A percentile compares a stretch with the other conserved stretches of the same genome.
These are phyloP conservation scores for Yamadazyma epiphylla DNA, from an alignment of 1,139 yeast species.

Conservation along the genomic window DNA sequence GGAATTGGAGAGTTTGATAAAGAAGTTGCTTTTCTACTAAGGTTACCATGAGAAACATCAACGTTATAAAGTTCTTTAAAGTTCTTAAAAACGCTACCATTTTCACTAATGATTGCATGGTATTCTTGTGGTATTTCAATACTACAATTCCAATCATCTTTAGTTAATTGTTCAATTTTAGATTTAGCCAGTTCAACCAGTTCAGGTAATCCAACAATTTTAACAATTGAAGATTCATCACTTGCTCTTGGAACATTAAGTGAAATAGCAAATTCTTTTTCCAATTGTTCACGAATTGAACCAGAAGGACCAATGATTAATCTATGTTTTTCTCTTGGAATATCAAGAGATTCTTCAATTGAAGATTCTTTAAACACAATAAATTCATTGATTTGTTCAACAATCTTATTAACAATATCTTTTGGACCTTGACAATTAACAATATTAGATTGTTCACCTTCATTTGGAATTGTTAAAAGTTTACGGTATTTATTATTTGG, in stretches of 20 bases:
- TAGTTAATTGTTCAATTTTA: conserved; percentile 49
- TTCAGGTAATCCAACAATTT: conserved; percentile 60
- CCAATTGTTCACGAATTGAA: conserved; percentile 65
- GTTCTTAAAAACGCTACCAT: conserved; percentile 61
- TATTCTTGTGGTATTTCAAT: conserved; percentile 55
- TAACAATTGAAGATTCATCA: conserved; percentile 41
- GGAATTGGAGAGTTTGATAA: conserved; percentile 45
- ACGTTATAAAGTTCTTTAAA: conserved; percentile 54
- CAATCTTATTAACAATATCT: conserved; percentile 65
- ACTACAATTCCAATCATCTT: conserved; percentile 44
- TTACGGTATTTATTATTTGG: conserved; percentile 47
- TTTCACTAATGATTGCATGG: conserved; percentile 63
- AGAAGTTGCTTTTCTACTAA: conserved; percentile 45
- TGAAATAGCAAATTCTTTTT: conserved; percentile 61
- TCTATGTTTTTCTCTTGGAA: conserved; percentile 75
- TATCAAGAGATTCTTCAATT: conserved; percentile 51
- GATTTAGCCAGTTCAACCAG: conserved; percentile 54
- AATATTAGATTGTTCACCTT: conserved; percentile 57
- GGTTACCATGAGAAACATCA: conserved; percentile 60
- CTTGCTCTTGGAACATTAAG: conserved; percentile 68
- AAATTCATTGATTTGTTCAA: conserved; percentile 59
- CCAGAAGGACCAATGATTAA: conserved; percentile 84
- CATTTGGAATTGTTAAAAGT: conserved; percentile 72
- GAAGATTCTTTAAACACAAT: conserved; percentile 66
- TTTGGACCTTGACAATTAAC: conserved; percentile 76